Conservation (phyloP, 331 rosid species). For the Arachis monticola region DNA sequence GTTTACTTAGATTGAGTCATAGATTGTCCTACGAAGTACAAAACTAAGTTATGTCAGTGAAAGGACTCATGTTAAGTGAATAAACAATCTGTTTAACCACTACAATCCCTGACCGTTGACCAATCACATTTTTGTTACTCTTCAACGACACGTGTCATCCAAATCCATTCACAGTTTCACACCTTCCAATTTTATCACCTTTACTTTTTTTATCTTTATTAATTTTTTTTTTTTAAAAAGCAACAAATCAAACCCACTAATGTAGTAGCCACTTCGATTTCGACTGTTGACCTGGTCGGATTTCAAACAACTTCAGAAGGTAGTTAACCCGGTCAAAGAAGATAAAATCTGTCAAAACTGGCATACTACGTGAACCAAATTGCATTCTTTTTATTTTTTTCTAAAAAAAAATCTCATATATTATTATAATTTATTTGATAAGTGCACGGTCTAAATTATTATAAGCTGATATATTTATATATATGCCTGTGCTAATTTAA, state of each 20-base stretch:
- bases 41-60: slow-evolving; percentile 21
- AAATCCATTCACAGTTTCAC: neutral
- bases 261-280: neutral
- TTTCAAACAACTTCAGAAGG: neutral
- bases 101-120: neutral
- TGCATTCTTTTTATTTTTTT: neutral
- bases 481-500: no score
- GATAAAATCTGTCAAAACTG: slow-evolving; percentile 3
- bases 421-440: no score
- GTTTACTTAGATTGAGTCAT: neutral
- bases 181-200: no score
- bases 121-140: slow-evolving; percentile 8
- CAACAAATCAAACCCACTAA: no score
- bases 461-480: no score
- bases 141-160: slow-evolving; percentile 11
- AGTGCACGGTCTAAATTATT: no score
- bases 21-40: slow-evolving; percentile 10
- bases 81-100: slow-evolving; percentile 26
- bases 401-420: neutral
- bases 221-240: no score
- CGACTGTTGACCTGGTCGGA: slow-evolving; percentile 11
- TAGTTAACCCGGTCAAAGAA: neutral
- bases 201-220: no score
- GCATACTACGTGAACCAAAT: neutral
- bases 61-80: neutral